Conservation (phyloP, 768 basidiomycete genomes). For the Tulasnella sp. region DNA sequence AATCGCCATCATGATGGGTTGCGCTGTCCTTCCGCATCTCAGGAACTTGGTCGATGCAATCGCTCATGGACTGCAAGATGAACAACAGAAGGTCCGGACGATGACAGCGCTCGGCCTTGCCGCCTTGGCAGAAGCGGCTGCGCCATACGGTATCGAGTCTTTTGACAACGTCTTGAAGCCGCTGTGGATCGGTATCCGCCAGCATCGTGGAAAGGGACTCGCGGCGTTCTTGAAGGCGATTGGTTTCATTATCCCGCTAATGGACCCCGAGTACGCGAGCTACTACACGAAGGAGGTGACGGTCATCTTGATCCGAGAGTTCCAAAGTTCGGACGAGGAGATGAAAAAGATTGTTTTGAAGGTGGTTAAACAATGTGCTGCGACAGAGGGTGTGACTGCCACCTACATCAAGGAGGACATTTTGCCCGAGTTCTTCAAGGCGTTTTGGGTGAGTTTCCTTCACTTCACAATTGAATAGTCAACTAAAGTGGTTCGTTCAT, state of each 20-base stretch:
- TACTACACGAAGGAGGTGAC: slow-evolving; percentile 99
- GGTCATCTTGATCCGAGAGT: slow-evolving; percentile 93
- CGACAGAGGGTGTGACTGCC: slow-evolving; percentile 94
- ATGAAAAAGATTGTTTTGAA: slow-evolving; percentile 99
- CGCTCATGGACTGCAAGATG: slow-evolving; percentile 78
- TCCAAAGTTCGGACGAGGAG: slow-evolving; percentile 98
- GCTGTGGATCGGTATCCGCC: slow-evolving; percentile 85
- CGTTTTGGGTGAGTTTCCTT: slow-evolving; percentile 71
- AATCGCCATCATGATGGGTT: slow-evolving; percentile 99
- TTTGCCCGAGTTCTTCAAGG: slow-evolving; percentile 97
- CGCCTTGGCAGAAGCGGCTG: slow-evolving; percentile 91
- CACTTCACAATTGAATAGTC: neutral
- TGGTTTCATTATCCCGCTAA: slow-evolving; percentile 97
- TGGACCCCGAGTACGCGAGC: slow-evolving; percentile 99
- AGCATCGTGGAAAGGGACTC: slow-evolving; percentile 89
- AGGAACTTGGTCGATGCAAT: slow-evolving; percentile 95
- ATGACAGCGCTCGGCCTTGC: slow-evolving; percentile 91
- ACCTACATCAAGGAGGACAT: slow-evolving; percentile 96
- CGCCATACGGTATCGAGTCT: slow-evolving; percentile 98
- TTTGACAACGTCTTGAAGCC: slow-evolving; percentile 97
- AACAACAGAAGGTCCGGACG: slow-evolving; percentile 92
- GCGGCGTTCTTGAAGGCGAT: slow-evolving; percentile 97
- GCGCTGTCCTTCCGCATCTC: slow-evolving; percentile 92
- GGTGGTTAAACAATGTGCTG: slow-evolving; percentile 97
- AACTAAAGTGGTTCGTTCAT: neutral